Evolutionary conservation across 2,329 filamentous ascomycete species (phyloP).

Genomic region (Cercospora canescens): DNA sequence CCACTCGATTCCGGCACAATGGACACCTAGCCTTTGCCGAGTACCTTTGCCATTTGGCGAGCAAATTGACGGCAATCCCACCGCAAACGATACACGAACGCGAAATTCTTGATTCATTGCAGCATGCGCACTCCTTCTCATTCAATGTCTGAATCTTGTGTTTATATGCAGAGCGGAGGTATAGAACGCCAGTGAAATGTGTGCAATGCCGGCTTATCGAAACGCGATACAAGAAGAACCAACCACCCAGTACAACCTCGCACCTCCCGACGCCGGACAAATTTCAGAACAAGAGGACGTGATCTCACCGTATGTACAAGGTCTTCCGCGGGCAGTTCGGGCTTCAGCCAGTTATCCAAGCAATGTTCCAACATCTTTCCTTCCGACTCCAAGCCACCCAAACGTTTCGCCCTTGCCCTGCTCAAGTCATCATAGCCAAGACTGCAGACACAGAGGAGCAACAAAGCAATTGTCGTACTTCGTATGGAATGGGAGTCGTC

Average conservation of each 20-base stretch:
- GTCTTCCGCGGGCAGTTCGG: constrained; percentile 16
- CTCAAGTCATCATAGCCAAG: not conserved
- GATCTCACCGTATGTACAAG: constrained; percentile 23
- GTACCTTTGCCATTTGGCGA: not conserved
- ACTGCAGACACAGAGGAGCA: not conserved
- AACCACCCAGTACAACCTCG: constrained; percentile 2
- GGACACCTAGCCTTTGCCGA: not conserved
- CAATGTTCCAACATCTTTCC: not conserved
- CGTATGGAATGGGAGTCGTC: not conserved
- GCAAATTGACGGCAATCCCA: not conserved
- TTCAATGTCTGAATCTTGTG: not conserved
- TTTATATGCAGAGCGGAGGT: constrained; percentile 25
- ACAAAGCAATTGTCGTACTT: not conserved
- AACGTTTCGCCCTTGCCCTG: not conserved
- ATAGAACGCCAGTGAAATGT: constrained; percentile 28
- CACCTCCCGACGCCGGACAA: constrained; percentile 13
- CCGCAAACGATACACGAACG: not conserved
- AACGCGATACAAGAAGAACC: constrained; percentile 13
- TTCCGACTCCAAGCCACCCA: not conserved
- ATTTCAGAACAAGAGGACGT: constrained; percentile 8
- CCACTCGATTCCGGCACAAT: not conserved
- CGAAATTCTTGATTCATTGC: not conserved
- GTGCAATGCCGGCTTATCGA: constrained; percentile 18
- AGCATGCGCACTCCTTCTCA: not conserved
- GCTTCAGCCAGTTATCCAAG: constrained; percentile 1